Evolutionary conservation across 345 rosid genomes (phyloP).

Genomic region (Triadica sebifera): DNA sequence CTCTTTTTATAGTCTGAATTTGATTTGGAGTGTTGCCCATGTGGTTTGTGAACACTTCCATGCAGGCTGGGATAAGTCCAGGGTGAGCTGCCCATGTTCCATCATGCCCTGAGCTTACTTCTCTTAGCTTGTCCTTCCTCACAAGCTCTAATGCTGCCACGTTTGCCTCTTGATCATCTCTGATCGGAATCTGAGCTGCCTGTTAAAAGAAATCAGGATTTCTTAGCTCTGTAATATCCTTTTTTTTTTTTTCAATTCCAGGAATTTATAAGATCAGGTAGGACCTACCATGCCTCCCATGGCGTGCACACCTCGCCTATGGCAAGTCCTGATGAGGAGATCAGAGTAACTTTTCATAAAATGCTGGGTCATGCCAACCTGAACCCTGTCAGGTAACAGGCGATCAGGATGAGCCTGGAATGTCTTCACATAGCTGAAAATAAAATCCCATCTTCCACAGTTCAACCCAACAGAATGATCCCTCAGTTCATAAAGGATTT

Average conservation of each 20-base stretch:
- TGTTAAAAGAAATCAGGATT: constrained; percentile 40
- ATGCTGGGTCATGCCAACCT: constrained; percentile 83
- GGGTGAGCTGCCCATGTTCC: constrained; percentile 99
- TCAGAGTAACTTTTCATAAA: constrained; percentile 95
- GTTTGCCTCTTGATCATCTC: constrained; percentile 73
- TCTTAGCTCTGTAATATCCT: no score
- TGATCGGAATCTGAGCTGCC: constrained; percentile 95
- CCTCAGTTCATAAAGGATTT: constrained; percentile 76
- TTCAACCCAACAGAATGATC: constrained; percentile 87
- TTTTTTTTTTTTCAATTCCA: no score
- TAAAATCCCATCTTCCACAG: constrained; percentile 97
- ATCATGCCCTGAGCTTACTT: constrained; percentile 84
- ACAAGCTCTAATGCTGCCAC: constrained; percentile 81
- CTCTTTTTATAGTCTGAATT: constrained; percentile 55
- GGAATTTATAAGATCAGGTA: no score
- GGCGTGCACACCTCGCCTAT: constrained; percentile 83
- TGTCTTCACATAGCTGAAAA: constrained; percentile 91
- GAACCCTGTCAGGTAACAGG: constrained; percentile 77
- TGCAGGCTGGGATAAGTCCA: constrained; percentile 71
- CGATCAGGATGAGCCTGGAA: constrained; percentile 84
- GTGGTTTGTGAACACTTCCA: constrained; percentile 61
- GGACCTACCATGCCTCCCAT: constrained; percentile 90
- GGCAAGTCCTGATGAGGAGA: constrained; percentile 86
- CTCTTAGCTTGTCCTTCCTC: constrained; percentile 84
- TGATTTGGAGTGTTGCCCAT: constrained; percentile 72